phyloP scores from a whole-genome alignment of 352 stramenopile genomes.

The Pythium plurisporium region DNA sequence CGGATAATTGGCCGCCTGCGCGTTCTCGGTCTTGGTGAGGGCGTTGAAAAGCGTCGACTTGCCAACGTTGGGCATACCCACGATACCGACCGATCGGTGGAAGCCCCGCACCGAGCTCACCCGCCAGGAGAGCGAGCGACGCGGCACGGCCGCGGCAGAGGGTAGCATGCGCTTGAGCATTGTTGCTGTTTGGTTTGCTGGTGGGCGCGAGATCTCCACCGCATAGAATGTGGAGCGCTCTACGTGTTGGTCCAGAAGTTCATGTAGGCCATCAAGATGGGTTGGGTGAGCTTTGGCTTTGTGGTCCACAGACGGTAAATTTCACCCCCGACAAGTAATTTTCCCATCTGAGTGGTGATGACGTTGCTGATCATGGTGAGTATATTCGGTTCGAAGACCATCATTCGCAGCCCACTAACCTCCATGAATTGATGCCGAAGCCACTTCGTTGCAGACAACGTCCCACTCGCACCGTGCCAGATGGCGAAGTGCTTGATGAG shows the following conservation, averaged over 20 bases:
- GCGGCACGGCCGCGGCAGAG: not conserved
- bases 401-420: not conserved
- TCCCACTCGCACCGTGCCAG: not conserved
- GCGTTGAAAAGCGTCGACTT: slow-evolving; percentile 89
- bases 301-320: too few species aligned
- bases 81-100: slow-evolving; percentile 82
- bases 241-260: not conserved
- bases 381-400: not conserved
- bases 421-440: not conserved
- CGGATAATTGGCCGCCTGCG: slow-evolving; percentile 83
- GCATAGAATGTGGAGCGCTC: slow-evolving; percentile 3
- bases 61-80: slow-evolving; percentile 87
- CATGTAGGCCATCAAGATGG: not conserved
- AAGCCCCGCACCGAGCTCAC: slow-evolving; percentile 31
- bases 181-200: not conserved
- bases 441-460: not conserved
- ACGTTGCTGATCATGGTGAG: too few species aligned
- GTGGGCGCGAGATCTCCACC: not conserved
- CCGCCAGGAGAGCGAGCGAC: not conserved
- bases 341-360: too few species aligned
- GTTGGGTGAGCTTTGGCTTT: not conserved
- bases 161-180: slow-evolving; percentile 14
- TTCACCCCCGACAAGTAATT: not conserved
- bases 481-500: too few species aligned
- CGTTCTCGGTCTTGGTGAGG: slow-evolving; percentile 81